A percentile compares a stretch with the other conserved stretches of the same genome.
Conservation (phyloP, 345 rosid species). For the Combretum micranthum region DNA sequence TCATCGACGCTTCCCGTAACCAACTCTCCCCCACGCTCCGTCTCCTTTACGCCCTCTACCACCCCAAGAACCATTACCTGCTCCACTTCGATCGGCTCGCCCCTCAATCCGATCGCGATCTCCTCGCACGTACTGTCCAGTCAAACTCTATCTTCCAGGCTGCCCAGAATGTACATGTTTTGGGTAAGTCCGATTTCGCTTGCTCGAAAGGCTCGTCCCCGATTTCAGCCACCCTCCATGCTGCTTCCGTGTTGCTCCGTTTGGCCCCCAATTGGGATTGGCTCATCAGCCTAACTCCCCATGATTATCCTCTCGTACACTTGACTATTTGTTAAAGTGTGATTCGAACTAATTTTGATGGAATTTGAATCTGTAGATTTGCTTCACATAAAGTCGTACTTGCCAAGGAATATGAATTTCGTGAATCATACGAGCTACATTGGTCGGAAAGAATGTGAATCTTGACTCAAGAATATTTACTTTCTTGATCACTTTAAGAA, state of each 20-base stretch:
- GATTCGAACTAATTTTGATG: constrained; percentile 8
- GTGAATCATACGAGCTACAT: constrained; percentile 77
- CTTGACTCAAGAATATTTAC: constrained; percentile 3
- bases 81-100: constrained; percentile 79
- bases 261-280: constrained; percentile 77
- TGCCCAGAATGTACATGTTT: constrained; percentile 72
- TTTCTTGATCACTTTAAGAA: neutral
- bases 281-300: constrained; percentile 62
- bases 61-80: constrained; percentile 75
- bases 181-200: constrained; percentile 75
- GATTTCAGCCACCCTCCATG: constrained; percentile 73
- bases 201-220: constrained; percentile 73
- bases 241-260: constrained; percentile 77
- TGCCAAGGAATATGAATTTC: constrained; percentile 77
- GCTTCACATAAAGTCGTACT: constrained; percentile 81
- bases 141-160: constrained; percentile 62
- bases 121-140: constrained; percentile 47
- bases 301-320: constrained; percentile 64
- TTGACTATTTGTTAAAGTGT: constrained; percentile 1
- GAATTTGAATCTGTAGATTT: constrained; percentile 53
- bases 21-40: constrained; percentile 68
- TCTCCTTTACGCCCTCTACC: constrained; percentile 67
- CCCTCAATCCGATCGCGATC: constrained; percentile 50
- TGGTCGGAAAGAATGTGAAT: constrained; percentile 91
- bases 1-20: constrained; percentile 66